phyloP scores from a whole-genome alignment of 495 filamentous ascomycete species.

The Penicillium verhagenii region DNA sequence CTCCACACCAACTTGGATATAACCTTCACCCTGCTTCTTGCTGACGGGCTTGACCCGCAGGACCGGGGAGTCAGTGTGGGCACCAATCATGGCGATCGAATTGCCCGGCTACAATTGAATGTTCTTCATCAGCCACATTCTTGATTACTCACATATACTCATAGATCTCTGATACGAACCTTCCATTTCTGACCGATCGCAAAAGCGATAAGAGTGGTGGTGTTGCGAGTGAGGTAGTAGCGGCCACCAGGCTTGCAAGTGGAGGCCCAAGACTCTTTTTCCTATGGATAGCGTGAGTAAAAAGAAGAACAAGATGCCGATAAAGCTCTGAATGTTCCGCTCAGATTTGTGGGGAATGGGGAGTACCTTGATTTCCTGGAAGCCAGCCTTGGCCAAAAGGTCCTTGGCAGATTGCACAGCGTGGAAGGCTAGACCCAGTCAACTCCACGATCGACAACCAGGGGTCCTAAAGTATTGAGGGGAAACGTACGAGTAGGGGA shows the following conservation, averaged over 20 bases:
- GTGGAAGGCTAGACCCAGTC: slow-evolving; percentile 73
- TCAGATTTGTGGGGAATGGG: background rate
- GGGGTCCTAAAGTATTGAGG: slow-evolving; percentile 4
- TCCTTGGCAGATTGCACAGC: slow-evolving; percentile 77
- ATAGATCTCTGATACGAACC: slow-evolving; percentile 31
- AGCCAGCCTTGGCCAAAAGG: slow-evolving; percentile 76
- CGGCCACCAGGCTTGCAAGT: slow-evolving; percentile 82
- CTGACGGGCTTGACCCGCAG: slow-evolving; percentile 91
- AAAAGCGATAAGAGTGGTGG: slow-evolving; percentile 91
- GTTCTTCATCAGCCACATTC: background rate
- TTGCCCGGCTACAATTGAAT: slow-evolving; percentile 67
- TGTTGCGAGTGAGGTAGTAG: slow-evolving; percentile 95
- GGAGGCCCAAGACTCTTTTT: slow-evolving; percentile 84
- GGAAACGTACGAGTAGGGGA: slow-evolving; percentile 81
- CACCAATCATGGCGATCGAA: slow-evolving; percentile 90
- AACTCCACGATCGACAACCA: slow-evolving; percentile 12
- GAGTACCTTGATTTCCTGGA: slow-evolving; percentile 72
- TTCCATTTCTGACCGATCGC: slow-evolving; percentile 90
- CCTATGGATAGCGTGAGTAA: slow-evolving; percentile 42
- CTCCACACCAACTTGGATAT: slow-evolving; percentile 92
- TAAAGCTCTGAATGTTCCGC: background rate
- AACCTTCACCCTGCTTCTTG: slow-evolving; percentile 84
- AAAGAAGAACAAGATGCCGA: background rate
- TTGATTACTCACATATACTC: background rate
- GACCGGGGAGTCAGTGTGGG: slow-evolving; percentile 92